Percentiles rank a stretch among this genome's conserved stretches.
Evolutionary conservation across 1,284 basidiomycete species (phyloP).

Genomic region (Mixia osmundae): DNA sequence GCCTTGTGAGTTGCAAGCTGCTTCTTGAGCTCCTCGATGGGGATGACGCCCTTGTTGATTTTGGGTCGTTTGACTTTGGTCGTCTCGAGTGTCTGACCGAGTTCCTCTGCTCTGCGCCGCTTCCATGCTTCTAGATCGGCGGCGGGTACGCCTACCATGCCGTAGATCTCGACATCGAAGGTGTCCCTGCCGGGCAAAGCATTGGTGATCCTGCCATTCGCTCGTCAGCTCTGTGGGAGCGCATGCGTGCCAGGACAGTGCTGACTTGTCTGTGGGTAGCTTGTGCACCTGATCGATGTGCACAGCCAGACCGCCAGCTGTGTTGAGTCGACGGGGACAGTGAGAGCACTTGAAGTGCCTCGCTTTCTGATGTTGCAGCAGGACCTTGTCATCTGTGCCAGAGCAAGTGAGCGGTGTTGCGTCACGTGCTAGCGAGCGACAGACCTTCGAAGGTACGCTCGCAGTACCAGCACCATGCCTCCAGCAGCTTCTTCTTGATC

Average conservation of each 20-base stretch:
- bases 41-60: slow-evolving; percentile 50
- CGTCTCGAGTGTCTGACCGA: slow-evolving; percentile 51
- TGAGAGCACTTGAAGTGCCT: slow-evolving; percentile 96
- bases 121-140: slow-evolving; percentile 88
- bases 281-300: slow-evolving; percentile 98
- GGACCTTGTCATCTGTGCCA: slow-evolving; percentile 61
- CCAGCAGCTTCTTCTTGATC: not conserved
- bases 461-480: slow-evolving; percentile 2
- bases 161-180: slow-evolving; percentile 97
- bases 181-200: slow-evolving; percentile 87
- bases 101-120: slow-evolving; percentile 71
- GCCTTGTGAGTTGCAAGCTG: slow-evolving; percentile 76
- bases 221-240: not conserved
- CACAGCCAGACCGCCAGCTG: slow-evolving; percentile 91
- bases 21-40: slow-evolving; percentile 57
- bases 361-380: slow-evolving; percentile 97
- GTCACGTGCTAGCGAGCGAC: not conserved
- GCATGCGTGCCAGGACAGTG: slow-evolving; percentile 4
- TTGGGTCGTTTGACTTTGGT: slow-evolving; percentile 57
- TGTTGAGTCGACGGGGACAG: slow-evolving; percentile 85
- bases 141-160: slow-evolving; percentile 93
- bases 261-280: slow-evolving; percentile 81
- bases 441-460: slow-evolving; percentile 1
- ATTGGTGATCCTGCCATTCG: slow-evolving; percentile 55
- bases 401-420: not conserved